Conservation (phyloP, 108 stramenopile species). For the Asterionellopsis glacialis region DNA sequence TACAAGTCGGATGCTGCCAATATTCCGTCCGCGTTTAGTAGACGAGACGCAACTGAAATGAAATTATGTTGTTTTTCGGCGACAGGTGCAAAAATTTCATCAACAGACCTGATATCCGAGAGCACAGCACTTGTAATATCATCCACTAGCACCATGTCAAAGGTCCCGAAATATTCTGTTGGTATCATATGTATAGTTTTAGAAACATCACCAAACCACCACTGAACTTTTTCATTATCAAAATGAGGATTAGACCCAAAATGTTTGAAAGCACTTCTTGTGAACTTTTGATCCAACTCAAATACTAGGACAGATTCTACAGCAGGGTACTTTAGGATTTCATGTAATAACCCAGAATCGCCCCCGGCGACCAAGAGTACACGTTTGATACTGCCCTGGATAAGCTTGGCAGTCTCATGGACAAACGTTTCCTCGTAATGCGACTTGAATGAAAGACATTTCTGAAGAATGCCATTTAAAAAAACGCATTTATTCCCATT, state of each 20-base stretch:
- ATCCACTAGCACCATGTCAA: conserved; percentile 87
- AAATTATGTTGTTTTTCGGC: conserved; percentile 64
- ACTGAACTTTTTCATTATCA: conserved; percentile 78
- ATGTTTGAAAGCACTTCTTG: conserved; percentile 61
- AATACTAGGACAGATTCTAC: conserved; percentile 74
- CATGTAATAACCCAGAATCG: conserved; percentile 83
- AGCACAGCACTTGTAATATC: conserved; percentile 49
- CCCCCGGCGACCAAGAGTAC: conserved; percentile 81
- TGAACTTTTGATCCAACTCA: conserved; percentile 79
- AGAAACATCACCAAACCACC: conserved; percentile 90
- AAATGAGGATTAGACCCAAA: conserved; percentile 75
- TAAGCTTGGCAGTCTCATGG: conserved; percentile 74
- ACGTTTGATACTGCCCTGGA: conserved; percentile 42
- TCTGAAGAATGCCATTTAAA: conserved; percentile 67
- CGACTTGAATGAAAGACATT: conserved; percentile 70
- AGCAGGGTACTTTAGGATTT: conserved; percentile 70
- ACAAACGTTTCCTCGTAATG: conserved; percentile 79
- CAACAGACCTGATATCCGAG: conserved; percentile 69
- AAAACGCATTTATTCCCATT: conserved; percentile 56
- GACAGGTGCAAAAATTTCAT: conserved; percentile 53
- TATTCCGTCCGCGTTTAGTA: conserved; percentile 79
- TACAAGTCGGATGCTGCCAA: conserved; percentile 79
- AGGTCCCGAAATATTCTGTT: conserved; percentile 73
- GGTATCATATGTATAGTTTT: conserved; percentile 74
- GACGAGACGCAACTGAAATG: conserved; percentile 58